phyloP scores from a whole-genome alignment of 805 yeast species.

The Candida alai region DNA sequence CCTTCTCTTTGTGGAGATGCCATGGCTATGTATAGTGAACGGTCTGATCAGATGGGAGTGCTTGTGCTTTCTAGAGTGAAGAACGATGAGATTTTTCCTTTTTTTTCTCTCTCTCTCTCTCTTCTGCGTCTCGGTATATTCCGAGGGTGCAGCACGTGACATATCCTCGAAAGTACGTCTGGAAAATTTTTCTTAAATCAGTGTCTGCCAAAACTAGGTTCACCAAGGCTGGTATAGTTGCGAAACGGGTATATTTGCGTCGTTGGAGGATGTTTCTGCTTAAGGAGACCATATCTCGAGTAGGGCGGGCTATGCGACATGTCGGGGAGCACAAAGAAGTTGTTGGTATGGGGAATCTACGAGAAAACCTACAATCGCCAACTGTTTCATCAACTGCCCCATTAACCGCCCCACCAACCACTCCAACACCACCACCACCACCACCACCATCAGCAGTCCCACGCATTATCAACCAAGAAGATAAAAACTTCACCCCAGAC shows the following conservation, averaged over 20 bases:
- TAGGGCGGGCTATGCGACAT: conserved; percentile 29
- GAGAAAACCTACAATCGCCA: not conserved
- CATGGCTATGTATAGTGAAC: no score
- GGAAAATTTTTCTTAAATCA: no score
- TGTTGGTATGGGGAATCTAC: not conserved
- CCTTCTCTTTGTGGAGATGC: conserved; percentile 73
- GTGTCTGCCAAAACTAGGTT: no score
- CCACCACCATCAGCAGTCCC: no score
- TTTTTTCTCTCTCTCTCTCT: no score
- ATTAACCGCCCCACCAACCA: not conserved
- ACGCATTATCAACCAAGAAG: not conserved
- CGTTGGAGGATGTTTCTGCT: conserved; percentile 28
- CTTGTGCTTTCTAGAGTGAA: no score
- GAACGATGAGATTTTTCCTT: conserved; percentile 3
- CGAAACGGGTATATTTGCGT: no score
- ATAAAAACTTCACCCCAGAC: conserved; percentile 5
- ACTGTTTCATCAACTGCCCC: not conserved
- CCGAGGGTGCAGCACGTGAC: no score
- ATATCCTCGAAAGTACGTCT: no score
- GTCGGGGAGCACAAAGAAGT: conserved; percentile 12
- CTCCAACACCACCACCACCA: not conserved
- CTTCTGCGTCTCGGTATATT: no score
- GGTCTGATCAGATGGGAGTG: no score
- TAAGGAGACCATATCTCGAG: conserved; percentile 31
- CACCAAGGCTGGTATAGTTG: no score